Evolutionary conservation across 1,284 basidiomycete species (phyloP), one percentile per base, ranked within the genome.

Genomic region (Puccinia horiana): DNA sequence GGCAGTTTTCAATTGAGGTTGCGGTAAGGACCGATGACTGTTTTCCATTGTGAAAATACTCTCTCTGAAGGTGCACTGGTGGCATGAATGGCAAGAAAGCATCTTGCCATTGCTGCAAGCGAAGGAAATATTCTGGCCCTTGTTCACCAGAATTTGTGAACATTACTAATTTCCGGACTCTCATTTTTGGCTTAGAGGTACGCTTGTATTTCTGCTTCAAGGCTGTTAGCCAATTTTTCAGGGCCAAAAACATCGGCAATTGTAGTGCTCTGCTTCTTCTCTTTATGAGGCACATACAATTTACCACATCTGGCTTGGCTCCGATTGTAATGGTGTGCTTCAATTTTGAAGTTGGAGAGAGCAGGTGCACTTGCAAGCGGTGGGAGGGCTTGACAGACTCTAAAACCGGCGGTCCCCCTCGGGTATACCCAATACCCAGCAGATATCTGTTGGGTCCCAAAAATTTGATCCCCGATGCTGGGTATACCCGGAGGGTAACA

Each of bases 61-160:
- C 67, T 20, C 67, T 69, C 23, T 4, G 42, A 69, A 16, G 67
- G 40, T 14, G 67, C 67, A 35, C 67, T 69, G 8, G 67, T 69
- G 2, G 67, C 67, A 6, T 40, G 67, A n/a, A 69, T 69, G 37
- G 14, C 67, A 69, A 69, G 67, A 35, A n/a, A 69, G 26, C 67
- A 44, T 26, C 16, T 9, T 9, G 35, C 65, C 65, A 69, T 69
- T 5, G 37, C 37, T 8, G 65, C 65, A 37, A 69, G 9, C 6
- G 14, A 35, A 14, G 63, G 63, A 52, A 52, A 12, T 9, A 52
- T 52, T 9, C 11, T 14, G 11, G 4, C 4, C 11, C 20, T 52
- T 52, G 8, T 20, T 8, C 44, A 16, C 49, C 49, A 52, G 49
- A 14, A 52, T 16, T 9, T 20, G 18, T 14, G 8, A 2, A 69